Conservation (phyloP, 805 yeast genomes). For the Ogataea degrootiae region DNA sequence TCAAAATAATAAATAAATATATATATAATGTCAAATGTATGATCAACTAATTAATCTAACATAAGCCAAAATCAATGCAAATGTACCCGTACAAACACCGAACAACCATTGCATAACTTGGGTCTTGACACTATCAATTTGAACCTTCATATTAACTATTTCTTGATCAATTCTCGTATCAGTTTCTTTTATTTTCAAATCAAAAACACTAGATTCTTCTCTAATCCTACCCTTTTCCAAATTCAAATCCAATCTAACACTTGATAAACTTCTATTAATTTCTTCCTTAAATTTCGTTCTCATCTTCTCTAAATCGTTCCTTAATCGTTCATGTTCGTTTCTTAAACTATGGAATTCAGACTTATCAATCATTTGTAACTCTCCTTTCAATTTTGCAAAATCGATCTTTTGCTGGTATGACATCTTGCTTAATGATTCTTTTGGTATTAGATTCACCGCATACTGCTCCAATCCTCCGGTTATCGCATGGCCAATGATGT, state of each 20-base stretch:
- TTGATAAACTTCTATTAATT: conserved; percentile 83
- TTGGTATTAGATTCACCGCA: conserved; percentile 74
- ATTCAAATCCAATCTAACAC: conserved; percentile 85
- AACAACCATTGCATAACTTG: conserved; percentile 98
- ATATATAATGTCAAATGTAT: neutral
- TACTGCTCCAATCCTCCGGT: conserved; percentile 76
- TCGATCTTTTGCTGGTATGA: conserved; percentile 96
- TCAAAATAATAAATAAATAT: neutral
- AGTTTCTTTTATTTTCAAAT: conserved; percentile 88
- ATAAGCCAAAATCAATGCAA: conserved; percentile 89
- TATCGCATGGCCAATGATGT: conserved; percentile 66
- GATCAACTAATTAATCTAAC: conserved; percentile 52
- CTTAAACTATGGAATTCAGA: conserved; percentile 77
- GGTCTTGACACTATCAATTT: conserved; percentile 90
- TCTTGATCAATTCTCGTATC: conserved; percentile 95
- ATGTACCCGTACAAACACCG: conserved; percentile 97
- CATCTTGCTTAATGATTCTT: conserved; percentile 75
- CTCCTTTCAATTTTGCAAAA: conserved; percentile 91
- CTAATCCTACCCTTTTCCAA: conserved; percentile 93
- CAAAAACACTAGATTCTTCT: conserved; percentile 91
- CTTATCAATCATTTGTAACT: conserved; percentile 80
- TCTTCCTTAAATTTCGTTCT: conserved; percentile 85
- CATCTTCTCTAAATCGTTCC: conserved; percentile 80
- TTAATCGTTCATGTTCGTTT: conserved; percentile 81
- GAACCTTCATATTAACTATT: conserved; percentile 89